Base-by-base conservation (phyloP, 768 basidiomycete genomes). In the Boletus pseudopeckii region DNA sequence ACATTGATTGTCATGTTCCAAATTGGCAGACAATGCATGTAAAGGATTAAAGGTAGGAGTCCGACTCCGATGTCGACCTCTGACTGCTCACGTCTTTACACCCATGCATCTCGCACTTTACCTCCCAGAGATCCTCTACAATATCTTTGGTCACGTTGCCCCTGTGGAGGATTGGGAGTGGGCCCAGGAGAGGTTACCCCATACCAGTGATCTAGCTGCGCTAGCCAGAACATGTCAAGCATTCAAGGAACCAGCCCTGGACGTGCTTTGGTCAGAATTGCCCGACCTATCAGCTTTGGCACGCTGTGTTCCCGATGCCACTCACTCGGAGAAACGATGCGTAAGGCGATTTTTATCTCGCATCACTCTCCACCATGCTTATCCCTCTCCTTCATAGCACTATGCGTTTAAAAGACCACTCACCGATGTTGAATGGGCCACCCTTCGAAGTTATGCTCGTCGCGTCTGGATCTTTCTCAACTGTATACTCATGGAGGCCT, bases 231-330 rank as follows among this genome's bases (percentile, higher is more conserved):
- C 52, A 14, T 50, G 41, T 26, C 45, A 20, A 14, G 20, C 37
- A 2, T 59, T 51, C 49, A 59, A 59, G 18, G 57, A 59, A n/a
- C 49, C 45, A 11, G 49, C 56, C 8, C 18, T 59, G 42, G 52
- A 54, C 6, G 33, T 59, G 14, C 38, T 55, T 24, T 59, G 48
- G 52, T 47, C 51, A n/a, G 57, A 50, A 22, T 28, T 59, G 5
- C 37, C 40, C 20, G 28, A 43, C 28, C 5, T 32, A n/a, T 51
- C 45, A 0, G 6, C 26, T 15, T 15, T 50, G 2, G 48, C 33
- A 15, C 30, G 32, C 1, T 48, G 42, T 48, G 28, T 51, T 33
- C 57, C 52, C 9, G n/a, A 54, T 14, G 43, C 20, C 1, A 6
- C 22, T 7, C n/a, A n/a, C 14, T 50, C 34, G 1, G 8, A 38